Evolutionary conservation across 139 green algal species (phyloP), one percentile per base, ranked within the genome.

Genomic region (Coelastrella sp.): DNA sequence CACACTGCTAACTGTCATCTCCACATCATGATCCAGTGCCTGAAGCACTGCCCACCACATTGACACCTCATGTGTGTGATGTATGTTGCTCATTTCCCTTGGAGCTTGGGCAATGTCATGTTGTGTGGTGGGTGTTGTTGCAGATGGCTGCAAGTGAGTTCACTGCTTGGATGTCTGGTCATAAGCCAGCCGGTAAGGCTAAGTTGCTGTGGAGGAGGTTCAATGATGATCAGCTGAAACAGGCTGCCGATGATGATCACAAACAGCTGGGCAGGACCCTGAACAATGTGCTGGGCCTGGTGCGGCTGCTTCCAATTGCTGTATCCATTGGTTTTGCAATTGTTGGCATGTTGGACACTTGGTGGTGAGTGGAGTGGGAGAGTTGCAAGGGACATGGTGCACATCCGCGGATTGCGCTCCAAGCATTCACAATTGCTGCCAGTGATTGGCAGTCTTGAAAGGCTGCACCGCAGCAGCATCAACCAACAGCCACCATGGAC

Each of bases 171-270:
- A 82, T 82, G 74, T 23, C 43, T 21, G 74, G 51, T 13, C 51
- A 82, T 34, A 60, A 62, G 30, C 74, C 50, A 15, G 74, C 74
- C 15, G 74, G 74, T 21, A 67, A 68, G 50, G 25, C 30, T 27
- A 82, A 82, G 50, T 7, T 53, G 51, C 27, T 82, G 4, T 82
- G 74, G 74, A 40, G 74, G 43, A 15, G 5, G 11, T 82, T 48
- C 50, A 82, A 82, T 50, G n/a, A 68, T 5, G n/a, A 50, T 19
- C 48, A 82, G 50, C 51, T 82, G 30, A 23, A 32, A 5, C 50
- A 82, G 50, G 50, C 32, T 15, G 51, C 51, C 23, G 45, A 82
- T 43, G 51, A 71, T 32, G 50, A 68, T 41, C 27, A 23, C n/a
- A 43, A 19, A 27, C 74, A 82, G 74, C 48, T 82, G 1, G 50